Evolutionary conservation across 805 yeast species (phyloP), one percentile per base, ranked within the genome.

Genomic region (Cephaloascus fragrans): DNA sequence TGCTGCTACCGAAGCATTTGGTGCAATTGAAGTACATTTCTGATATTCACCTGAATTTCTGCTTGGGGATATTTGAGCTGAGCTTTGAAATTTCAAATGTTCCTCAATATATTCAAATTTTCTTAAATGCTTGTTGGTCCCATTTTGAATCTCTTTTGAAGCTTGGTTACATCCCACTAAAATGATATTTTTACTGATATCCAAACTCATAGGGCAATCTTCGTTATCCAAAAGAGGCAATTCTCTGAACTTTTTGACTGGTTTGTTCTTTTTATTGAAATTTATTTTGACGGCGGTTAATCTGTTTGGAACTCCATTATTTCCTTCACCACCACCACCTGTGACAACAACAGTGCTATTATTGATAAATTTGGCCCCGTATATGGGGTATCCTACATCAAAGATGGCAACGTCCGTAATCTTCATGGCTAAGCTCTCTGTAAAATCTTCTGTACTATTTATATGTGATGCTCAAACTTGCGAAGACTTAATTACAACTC

Each of bases 301-400:
- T 55, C 83, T 86, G 59, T 90, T 90, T 32, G 89, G 83, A 40
- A 87, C 78, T 23, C 95, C 96, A 51, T 86, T 82, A 51, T 79
- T 80, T 8, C 95, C 95, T 56, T 86, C 95, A 19, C 97, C 97
- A 23, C 97, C 97, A 35, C 98, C 98, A 33, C 98, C 98, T 3
- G 87, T 78, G 20, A 82, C 82, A 37, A 88, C 57, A 19, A 89
- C 56, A 1, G 79, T 72, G 43, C 66, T 61, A 45, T 78, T 71
- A 47, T 73, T 68, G 35, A 80, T 64, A 54, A 86, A 88, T 43
- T 75, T 74, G 39, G 90, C 80, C 2, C 87, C 90, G 48, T 82
- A 84, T 10, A 88, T 69, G 1, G 98, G 97, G 50, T 80, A 84
- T 2, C 85, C 90, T 15, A 64, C 55, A 42, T 62, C 63, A 28